Evolutionary conservation across 2,329 filamentous ascomycete species (phyloP), one percentile per base, ranked within the genome.

Genomic region (Madurella fahalii): DNA sequence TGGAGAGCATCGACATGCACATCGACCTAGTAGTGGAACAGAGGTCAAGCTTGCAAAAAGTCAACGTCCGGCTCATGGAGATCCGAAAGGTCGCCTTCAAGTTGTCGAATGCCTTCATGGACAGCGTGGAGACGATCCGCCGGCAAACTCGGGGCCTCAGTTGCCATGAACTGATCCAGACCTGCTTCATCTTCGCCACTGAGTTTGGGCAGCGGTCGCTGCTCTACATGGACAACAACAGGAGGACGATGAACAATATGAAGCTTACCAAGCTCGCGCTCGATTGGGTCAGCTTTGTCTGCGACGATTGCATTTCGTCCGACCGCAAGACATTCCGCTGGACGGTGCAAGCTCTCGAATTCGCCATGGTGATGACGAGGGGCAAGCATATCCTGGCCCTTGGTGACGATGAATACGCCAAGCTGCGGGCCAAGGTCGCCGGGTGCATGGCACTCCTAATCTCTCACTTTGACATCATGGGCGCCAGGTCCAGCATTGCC

Each of bases 391-490:
- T 99, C 46, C 74, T 99, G n/a, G 89, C 87, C 1, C 84, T 99
- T 56, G 90, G 87, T 40, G 90, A 96, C 55, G 83, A 87, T 40
- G 93, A 99, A 67, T 99, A 96, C 68, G 82, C 85, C 5, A 85
- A 81, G 59, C 77, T 99, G 58, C 83, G 93, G 43, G 79, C 84
- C 54, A 97, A 96, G 71, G 94, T 99, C 5, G 91, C 91, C 9
- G 93, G 93, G 0, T 99, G 94, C 71, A 99, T 99, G 94, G 92
- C 90, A 17, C 80, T 99, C 20, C 78, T 99, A 47, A 97, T 99
- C 62, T 96, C 92, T 9, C 94, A 99, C 71, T 99, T 99, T 65
- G 94, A 99, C 70, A 97, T 99, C 71, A 96, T 99, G 88, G 94
- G 94, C 20, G 94, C 94, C 25, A 85, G 93, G 65, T 96, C 92